Conservation (phyloP, 768 basidiomycete species). For the Suillus plorans region DNA sequence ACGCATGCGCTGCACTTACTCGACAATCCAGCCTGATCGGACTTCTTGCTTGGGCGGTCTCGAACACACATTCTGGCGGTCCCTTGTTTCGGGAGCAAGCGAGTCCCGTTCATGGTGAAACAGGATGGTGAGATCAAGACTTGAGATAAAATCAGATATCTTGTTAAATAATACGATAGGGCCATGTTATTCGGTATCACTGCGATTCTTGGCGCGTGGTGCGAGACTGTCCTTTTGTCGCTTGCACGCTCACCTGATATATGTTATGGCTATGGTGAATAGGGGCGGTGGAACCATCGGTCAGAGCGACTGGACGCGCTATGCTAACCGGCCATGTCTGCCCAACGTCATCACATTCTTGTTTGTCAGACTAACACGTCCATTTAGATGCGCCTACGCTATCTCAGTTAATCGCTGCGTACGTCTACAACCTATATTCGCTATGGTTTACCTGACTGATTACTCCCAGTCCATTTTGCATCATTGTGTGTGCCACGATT, state of each 20-base stretch:
- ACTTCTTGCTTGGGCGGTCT: constrained; percentile 17
- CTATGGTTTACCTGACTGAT: constrained; percentile 9
- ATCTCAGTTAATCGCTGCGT: background rate
- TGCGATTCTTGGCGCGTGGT: background rate
- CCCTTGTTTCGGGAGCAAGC: constrained; percentile 12
- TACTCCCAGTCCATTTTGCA: constrained; percentile 11
- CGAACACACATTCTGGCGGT: constrained; percentile 15
- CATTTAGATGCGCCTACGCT: background rate
- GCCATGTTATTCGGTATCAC: background rate
- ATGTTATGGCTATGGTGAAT: background rate
- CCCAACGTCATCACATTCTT: background rate
- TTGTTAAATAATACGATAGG: background rate
- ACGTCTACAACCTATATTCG: background rate
- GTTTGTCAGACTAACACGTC: background rate
- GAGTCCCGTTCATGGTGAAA: constrained; percentile 8
- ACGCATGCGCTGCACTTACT: background rate
- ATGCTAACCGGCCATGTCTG: constrained; percentile 1
- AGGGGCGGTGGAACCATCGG: background rate
- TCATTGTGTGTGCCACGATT: constrained; percentile 16
- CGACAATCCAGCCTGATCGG: constrained; percentile 15
- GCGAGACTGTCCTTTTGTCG: background rate
- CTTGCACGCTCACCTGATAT: background rate
- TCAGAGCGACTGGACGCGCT: constrained; percentile 1
- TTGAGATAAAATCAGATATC: background rate
- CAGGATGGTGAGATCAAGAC: background rate